phyloP scores from a whole-genome alignment of 257 asterid genomes.

The Vinca minor region DNA sequence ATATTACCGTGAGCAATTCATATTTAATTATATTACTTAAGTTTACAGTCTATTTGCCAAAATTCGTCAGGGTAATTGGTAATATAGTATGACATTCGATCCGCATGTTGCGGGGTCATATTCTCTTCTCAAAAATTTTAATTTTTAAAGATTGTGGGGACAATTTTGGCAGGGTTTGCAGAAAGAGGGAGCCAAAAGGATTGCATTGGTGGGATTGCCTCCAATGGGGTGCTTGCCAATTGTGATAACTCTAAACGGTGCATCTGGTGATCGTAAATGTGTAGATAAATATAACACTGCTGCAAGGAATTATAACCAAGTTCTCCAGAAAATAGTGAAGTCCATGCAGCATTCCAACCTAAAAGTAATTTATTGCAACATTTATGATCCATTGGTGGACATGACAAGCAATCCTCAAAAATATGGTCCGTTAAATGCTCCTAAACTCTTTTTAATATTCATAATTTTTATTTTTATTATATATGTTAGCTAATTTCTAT shows the following conservation, averaged over 20 bases:
- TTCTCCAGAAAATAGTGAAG: conserved; percentile 28
- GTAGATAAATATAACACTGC: conserved; percentile 29
- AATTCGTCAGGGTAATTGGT: too few species aligned
- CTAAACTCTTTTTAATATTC: background rate
- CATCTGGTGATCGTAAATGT: conserved; percentile 36
- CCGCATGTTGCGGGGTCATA: too few species aligned
- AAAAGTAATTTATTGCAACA: conserved; percentile 29
- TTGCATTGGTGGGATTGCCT: conserved; percentile 50
- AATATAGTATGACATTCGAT: too few species aligned
- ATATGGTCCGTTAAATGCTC: conserved; percentile 33
- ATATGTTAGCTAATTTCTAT: too few species aligned
- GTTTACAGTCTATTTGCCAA: too few species aligned
- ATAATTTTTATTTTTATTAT: background rate
- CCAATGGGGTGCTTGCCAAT: conserved; percentile 74
- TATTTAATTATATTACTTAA: too few species aligned
- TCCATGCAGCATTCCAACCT: conserved; percentile 13
- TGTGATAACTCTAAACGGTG: conserved; percentile 34
- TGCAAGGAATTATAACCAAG: conserved; percentile 45
- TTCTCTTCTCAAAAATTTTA: too few species aligned
- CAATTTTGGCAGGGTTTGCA: conserved; percentile 49
- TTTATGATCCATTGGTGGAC: conserved; percentile 35
- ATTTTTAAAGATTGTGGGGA: too few species aligned
- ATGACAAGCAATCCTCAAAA: conserved; percentile 38
- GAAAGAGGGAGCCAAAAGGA: conserved; percentile 43
- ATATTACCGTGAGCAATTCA: too few species aligned